These are phyloP conservation scores for Fusarium phyllophilum DNA, from an alignment of 2,329 filamentous ascomycete species.

Conservation along the genomic window DNA sequence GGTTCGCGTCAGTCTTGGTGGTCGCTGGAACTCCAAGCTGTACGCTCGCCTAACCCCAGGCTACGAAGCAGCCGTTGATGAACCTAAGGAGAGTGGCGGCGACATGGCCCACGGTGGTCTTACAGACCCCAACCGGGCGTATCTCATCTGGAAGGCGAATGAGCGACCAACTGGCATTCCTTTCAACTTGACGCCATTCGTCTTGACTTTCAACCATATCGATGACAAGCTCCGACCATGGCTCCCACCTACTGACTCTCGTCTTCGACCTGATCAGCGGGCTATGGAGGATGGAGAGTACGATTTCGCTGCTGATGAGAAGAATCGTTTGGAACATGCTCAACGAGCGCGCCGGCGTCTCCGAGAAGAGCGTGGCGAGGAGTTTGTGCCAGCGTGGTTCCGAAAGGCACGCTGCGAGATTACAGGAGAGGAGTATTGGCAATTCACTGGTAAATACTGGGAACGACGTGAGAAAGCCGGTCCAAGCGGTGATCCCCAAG, in stretches of 20 bases:
- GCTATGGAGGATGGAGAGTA: constrained; percentile 99
- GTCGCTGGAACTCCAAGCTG: constrained; percentile 96
- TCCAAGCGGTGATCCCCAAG: constrained; percentile 61
- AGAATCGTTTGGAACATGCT: constrained; percentile 92
- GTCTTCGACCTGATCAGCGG: constrained; percentile 91
- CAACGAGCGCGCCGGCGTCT: constrained; percentile 80
- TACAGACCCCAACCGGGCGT: constrained; percentile 77
- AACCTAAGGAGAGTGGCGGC: constrained; percentile 54
- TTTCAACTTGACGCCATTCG: constrained; percentile 97
- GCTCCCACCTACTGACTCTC: constrained; percentile 91
- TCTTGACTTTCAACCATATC: constrained; percentile 91
- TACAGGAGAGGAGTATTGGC: constrained; percentile 92
- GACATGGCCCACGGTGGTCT: constrained; percentile 61
- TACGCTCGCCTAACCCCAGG: constrained; percentile 94
- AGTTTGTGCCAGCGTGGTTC: constrained; percentile 91
- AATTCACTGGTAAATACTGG: constrained; percentile 92
- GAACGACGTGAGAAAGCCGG: constrained; percentile 73
- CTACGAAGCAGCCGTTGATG: constrained; percentile 79
- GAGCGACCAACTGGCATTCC: constrained; percentile 83
- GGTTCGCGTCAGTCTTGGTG: constrained; percentile 88
- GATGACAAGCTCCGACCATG: constrained; percentile 81
- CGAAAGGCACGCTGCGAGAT: constrained; percentile 74
- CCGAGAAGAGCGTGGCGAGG: constrained; percentile 81
- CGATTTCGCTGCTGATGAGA: constrained; percentile 90
- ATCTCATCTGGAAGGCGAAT: constrained; percentile 93